Base-by-base conservation (phyloP, 176 grass and related monocot genomes). In the Musa itinerans region DNA sequence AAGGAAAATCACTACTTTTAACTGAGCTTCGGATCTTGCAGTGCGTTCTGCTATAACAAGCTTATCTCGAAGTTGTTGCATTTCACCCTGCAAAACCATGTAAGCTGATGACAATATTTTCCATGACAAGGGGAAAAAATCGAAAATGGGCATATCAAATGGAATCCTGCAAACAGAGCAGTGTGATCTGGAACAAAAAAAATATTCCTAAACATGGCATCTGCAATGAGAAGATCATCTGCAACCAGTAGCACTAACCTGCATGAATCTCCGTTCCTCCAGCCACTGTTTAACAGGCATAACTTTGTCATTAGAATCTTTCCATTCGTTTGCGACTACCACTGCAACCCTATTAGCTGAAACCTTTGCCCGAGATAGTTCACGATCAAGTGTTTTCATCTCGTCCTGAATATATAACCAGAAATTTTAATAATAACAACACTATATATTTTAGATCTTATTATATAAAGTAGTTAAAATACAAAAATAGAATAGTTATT, bases 211-310 rank as follows among this genome's bases (percentile, higher is more conserved):
- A 34, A 34, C 29, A 34, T 34, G 5, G 29, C 29, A 34, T 34
- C 29, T 34, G 29, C 29, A 34, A 34, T 61, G 9, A 14, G 72
- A 68, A 19, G 50, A 82, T 34, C 27, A 74, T 79, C 29, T 0
- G 3, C 26, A 17, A 65, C 85, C 10, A 67, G 50, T 56, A 81
- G 17, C 58, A 66, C 81, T 77, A 69, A 94, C 91, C 82, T 99
- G 96, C 83, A 99, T 69, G 78, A 99, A 95, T 77, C 96, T 89
- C 20, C 96, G 86, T 25, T 99, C 96, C 79, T 99, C 96, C 52
- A 99, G 91, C 96, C 96, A 99, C 72, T 99, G 91, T 88, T 88
- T 99, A 59, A 99, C 96, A 53, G 96, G 96, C 96, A 99, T 99
- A 21, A 99, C 96, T 86, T 99, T 99, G 76, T 99, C 96, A 86